A percentile compares a stretch with the other conserved stretches of the same genome.
Conservation (phyloP, 768 basidiomycete genomes). For the Chalciporus piperatus region DNA sequence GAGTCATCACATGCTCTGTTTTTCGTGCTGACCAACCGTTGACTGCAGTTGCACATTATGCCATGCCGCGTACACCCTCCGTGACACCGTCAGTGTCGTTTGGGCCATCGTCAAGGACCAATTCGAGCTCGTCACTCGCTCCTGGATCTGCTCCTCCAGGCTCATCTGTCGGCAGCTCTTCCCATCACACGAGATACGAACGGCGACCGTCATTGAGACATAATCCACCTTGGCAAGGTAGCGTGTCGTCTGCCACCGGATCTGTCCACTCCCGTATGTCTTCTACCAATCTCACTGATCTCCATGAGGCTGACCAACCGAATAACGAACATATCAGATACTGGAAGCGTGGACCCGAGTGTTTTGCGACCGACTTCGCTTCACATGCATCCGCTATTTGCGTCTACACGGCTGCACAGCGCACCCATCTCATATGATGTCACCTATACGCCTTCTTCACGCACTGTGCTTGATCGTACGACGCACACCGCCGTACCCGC, state of each 20-base stretch:
- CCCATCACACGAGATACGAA: conserved; percentile 38
- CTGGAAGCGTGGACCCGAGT: conserved; percentile 24
- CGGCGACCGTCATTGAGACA: conserved; percentile 47
- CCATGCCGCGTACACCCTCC: conserved; percentile 29
- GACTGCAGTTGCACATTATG: conserved; percentile 28
- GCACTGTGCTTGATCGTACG: conserved; percentile 53
- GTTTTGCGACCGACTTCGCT: conserved; percentile 34
- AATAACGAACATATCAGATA: conserved; percentile 6
- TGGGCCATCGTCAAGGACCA: conserved; percentile 47
- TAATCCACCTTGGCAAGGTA: conserved; percentile 46
- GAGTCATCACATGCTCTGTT: neutral
- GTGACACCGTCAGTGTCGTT: conserved; percentile 33
- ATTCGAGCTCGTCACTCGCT: conserved; percentile 48
- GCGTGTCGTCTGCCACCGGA: conserved; percentile 36
- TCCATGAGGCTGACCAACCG: conserved; percentile 7
- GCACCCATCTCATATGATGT: conserved; percentile 66
- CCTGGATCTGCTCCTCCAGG: conserved; percentile 38
- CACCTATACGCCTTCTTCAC: conserved; percentile 52
- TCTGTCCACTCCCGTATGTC: conserved; percentile 42
- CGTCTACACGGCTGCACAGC: conserved; percentile 50
- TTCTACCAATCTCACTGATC: neutral
- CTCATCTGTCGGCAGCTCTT: conserved; percentile 40
- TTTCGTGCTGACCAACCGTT: conserved; percentile 1
- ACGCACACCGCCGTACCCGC: conserved; percentile 53
- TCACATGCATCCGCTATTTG: conserved; percentile 65